Conservation (phyloP, 1,284 basidiomycete genomes). For the Wolfiporia cocos region DNA sequence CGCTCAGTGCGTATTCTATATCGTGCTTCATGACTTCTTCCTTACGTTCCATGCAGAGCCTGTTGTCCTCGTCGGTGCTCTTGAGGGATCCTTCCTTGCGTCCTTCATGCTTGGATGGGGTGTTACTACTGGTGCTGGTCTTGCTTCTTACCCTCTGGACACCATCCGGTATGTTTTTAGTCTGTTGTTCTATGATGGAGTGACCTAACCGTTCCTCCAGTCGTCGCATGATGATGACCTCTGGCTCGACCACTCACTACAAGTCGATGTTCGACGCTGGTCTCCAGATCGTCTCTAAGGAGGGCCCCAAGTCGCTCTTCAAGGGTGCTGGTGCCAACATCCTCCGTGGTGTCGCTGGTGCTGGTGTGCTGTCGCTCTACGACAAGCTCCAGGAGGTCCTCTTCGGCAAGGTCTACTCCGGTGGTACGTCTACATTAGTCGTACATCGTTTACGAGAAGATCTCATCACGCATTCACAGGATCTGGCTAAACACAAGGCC, state of each 20-base stretch:
- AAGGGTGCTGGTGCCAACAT: slow-evolving; percentile 98
- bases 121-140: slow-evolving; percentile 93
- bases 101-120: slow-evolving; percentile 91
- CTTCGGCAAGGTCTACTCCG: slow-evolving; percentile 96
- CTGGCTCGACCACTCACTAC: slow-evolving; percentile 80
- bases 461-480: slow-evolving; percentile 28
- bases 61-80: slow-evolving; percentile 82
- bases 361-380: slow-evolving; percentile 92
- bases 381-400: slow-evolving; percentile 89
- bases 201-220: slow-evolving; percentile 32
- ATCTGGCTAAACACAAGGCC: slow-evolving; percentile 35
- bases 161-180: slow-evolving; percentile 69
- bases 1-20: slow-evolving; percentile 61
- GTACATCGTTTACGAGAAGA: not conserved
- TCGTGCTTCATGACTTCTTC: slow-evolving; percentile 12
- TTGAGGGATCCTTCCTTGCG: slow-evolving; percentile 87
- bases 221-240: slow-evolving; percentile 97
- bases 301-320: slow-evolving; percentile 87
- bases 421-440: slow-evolving; percentile 34
- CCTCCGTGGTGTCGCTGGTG: slow-evolving; percentile 96
- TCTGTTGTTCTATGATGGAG: not conserved
- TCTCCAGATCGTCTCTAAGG: slow-evolving; percentile 83
- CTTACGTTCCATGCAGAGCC: slow-evolving; percentile 55
- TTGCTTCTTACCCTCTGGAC: slow-evolving; percentile 93
- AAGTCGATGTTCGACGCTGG: slow-evolving; percentile 89